A percentile compares a stretch with the other conserved stretches of the same genome.
phyloP scores from a whole-genome alignment of 2,329 filamentous ascomycete species.

The Scedosporium dehoogii region DNA sequence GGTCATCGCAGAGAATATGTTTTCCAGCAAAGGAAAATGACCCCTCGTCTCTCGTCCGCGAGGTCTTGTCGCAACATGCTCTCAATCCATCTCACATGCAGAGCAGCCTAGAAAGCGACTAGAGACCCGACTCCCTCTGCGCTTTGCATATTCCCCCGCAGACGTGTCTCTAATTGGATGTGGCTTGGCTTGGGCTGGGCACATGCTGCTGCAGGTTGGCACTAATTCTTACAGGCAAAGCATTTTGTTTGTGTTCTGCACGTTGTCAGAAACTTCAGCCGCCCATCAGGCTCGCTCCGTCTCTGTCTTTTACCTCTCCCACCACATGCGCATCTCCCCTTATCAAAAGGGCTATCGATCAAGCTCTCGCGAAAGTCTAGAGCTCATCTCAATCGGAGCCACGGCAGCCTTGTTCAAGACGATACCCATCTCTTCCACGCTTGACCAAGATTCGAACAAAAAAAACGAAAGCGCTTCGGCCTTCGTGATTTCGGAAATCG shows the following conservation, averaged over 20 bases:
- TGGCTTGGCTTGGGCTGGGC: conserved; percentile 1
- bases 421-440: no score
- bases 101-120: not conserved
- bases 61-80: no score
- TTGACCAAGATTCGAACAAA: no score
- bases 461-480: no score
- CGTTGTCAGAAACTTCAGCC: not conserved
- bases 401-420: no score
- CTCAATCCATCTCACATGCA: not conserved
- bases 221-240: not conserved
- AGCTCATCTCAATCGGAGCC: not conserved
- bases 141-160: not conserved
- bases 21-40: not conserved
- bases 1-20: not conserved
- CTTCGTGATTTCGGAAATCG: no score
- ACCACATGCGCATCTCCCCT: not conserved
- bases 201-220: not conserved
- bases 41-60: no score
- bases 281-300: not conserved
- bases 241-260: not conserved
- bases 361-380: not conserved
- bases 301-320: not conserved
- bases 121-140: not conserved
- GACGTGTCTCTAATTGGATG: not conserved
- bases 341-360: not conserved